A percentile compares a stretch with the other conserved stretches of the same genome.
phyloP scores from a whole-genome alignment of 176 grass and related monocot genomes.

The Eleusine coracana region DNA sequence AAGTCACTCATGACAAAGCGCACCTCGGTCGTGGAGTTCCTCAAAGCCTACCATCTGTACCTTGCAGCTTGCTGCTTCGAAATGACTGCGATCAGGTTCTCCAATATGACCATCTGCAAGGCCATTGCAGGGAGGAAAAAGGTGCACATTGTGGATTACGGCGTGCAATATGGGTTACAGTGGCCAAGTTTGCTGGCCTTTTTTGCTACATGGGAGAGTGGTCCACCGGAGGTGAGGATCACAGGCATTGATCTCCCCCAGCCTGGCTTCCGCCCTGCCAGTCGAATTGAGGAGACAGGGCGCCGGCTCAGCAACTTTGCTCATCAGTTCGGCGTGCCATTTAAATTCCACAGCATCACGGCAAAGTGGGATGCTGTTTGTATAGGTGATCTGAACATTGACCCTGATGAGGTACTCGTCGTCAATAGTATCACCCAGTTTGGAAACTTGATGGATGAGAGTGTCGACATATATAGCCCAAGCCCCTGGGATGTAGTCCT shows the following conservation, averaged over 20 bases:
- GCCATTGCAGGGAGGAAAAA: constrained; percentile 57
- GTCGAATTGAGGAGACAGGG: constrained; percentile 72
- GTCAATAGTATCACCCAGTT: constrained; percentile 68
- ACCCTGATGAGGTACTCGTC: constrained; percentile 62
- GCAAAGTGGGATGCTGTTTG: constrained; percentile 59
- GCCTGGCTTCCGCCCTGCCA: constrained; percentile 66
- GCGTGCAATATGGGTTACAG: constrained; percentile 75
- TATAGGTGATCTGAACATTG: constrained; percentile 52
- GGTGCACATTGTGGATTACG: constrained; percentile 73
- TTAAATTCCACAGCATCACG: constrained; percentile 62
- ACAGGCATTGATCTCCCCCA: constrained; percentile 74
- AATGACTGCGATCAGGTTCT: constrained; percentile 50
- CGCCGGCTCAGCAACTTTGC: constrained; percentile 62
- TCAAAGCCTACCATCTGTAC: constrained; percentile 76
- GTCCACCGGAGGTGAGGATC: constrained; percentile 66
- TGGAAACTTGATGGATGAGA: constrained; percentile 79
- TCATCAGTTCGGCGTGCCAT: constrained; percentile 51
- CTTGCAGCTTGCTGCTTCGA: constrained; percentile 83
- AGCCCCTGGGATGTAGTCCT: constrained; percentile 72
- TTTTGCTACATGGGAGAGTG: constrained; percentile 44
- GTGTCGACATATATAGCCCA: constrained; percentile 66
- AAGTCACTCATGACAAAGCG: constrained; percentile 69
- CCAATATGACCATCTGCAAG: constrained; percentile 62
- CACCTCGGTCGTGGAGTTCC: constrained; percentile 41
- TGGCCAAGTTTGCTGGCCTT: constrained; percentile 71